phyloP scores from a whole-genome alignment of 768 basidiomycete genomes.

The Pleurotus pulmonarius region DNA sequence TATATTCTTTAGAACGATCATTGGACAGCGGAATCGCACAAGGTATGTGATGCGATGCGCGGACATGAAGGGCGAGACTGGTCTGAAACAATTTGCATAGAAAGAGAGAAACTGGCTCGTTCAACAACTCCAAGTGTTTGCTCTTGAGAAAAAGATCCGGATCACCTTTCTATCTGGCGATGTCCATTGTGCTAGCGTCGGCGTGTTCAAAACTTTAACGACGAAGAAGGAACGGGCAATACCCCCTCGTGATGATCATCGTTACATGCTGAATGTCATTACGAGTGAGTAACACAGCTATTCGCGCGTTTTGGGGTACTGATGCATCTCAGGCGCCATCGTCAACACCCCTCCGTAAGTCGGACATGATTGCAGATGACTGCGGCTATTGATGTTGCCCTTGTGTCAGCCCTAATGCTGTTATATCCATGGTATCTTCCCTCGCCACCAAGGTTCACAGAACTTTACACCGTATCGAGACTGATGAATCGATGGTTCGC shows the following conservation, averaged over 20 bases:
- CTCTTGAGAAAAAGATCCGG: conserved; percentile 57
- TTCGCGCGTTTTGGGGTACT: conserved; percentile 1
- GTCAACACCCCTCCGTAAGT: conserved; percentile 90
- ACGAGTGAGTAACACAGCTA: conserved; percentile 49
- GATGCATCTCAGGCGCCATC: conserved; percentile 64
- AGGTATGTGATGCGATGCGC: conserved; percentile 36
- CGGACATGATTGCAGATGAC: no score
- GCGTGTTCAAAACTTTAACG: conserved; percentile 66
- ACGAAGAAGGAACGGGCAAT: conserved; percentile 45
- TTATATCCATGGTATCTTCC: conserved; percentile 76
- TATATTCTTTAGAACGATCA: conserved; percentile 67
- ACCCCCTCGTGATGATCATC: conserved; percentile 57
- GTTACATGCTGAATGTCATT: conserved; percentile 90
- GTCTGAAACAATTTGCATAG: conserved; percentile 31
- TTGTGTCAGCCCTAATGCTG: conserved; percentile 43
- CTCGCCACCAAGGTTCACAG: conserved; percentile 80
- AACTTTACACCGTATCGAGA: conserved; percentile 76
- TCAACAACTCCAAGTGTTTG: conserved; percentile 71
- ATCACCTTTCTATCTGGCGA: conserved; percentile 91
- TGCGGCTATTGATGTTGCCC: no score
- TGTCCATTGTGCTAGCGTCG: conserved; percentile 89
- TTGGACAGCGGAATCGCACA: conserved; percentile 82
- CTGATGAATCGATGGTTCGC: conserved; percentile 84
- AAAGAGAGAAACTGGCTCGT: conserved; percentile 90
- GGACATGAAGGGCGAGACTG: background rate